Evolutionary conservation across 768 basidiomycete species (phyloP).

Genomic region (Strobilomyces confusus): DNA sequence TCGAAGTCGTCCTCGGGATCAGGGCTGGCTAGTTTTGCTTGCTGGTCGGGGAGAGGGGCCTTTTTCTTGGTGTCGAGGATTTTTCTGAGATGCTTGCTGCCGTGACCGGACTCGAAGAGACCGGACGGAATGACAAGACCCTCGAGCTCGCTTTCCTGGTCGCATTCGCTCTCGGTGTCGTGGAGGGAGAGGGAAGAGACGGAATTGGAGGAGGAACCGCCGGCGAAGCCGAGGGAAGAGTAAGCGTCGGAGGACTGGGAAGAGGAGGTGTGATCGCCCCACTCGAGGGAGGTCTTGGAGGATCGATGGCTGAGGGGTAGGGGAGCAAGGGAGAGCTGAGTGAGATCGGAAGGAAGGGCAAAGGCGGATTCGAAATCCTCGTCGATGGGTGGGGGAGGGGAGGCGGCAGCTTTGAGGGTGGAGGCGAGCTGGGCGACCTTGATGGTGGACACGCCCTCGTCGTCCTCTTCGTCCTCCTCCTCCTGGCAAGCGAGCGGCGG

Average conservation of each 20-base stretch:
- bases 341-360: conserved; percentile 74
- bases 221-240: conserved; percentile 72
- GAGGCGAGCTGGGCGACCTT: conserved; percentile 56
- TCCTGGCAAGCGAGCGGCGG: conserved; percentile 52
- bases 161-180: conserved; percentile 64
- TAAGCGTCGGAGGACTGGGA: conserved; percentile 88
- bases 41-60: conserved; percentile 50
- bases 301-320: conserved; percentile 70
- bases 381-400: conserved; percentile 36
- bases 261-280: conserved; percentile 78
- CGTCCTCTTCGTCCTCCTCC: conserved; percentile 62
- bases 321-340: conserved; percentile 77
- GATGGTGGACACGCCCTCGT: conserved; percentile 82
- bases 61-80: conserved; percentile 55
- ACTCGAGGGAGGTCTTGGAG: conserved; percentile 82
- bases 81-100: conserved; percentile 46
- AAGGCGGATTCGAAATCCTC: conserved; percentile 87
- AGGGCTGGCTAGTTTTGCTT: conserved; percentile 49
- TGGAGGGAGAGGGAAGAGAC: conserved; percentile 61
- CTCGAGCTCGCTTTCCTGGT: conserved; percentile 72
- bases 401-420: conserved; percentile 22
- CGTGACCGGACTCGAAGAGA: conserved; percentile 69
- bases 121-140: conserved; percentile 75
- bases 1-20: conserved; percentile 86
- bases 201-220: conserved; percentile 69